phyloP scores from a whole-genome alignment of 2,329 filamentous ascomycete genomes.

The Pseudogymnoascus sp. region DNA sequence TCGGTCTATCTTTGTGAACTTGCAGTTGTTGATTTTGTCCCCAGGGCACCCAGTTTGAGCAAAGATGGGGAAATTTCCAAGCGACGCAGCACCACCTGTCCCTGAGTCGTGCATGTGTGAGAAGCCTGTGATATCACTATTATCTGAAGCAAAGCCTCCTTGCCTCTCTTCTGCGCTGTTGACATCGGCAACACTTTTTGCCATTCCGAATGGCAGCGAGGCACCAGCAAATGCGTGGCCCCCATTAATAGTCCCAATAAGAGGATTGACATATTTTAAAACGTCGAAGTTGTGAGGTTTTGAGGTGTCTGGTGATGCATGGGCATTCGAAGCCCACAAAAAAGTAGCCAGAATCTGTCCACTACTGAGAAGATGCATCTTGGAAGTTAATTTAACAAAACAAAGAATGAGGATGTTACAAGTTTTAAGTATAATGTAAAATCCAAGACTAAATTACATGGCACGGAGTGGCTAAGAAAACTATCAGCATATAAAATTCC shows the following conservation, averaged over 20 bases:
- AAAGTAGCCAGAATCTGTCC: neutral
- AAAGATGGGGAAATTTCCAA: slow-evolving; percentile 70
- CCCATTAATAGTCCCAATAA: slow-evolving; percentile 49
- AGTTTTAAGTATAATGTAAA: neutral
- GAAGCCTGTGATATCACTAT: slow-evolving; percentile 31
- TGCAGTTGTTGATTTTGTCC: slow-evolving; percentile 55
- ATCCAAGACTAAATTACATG: neutral
- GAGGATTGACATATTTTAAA: slow-evolving; percentile 40
- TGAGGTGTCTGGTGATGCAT: neutral
- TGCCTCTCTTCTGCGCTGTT: slow-evolving; percentile 43
- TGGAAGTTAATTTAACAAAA: neutral
- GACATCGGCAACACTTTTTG: slow-evolving; percentile 49
- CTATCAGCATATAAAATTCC: neutral
- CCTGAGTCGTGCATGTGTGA: slow-evolving; percentile 38
- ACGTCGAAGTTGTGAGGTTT: slow-evolving; percentile 25
- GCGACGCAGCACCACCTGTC: slow-evolving; percentile 46
- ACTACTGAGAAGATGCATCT: neutral
- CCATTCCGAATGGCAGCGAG: slow-evolving; percentile 42
- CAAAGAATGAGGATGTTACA: neutral
- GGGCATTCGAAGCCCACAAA: neutral
- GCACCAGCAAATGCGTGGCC: slow-evolving; percentile 52
- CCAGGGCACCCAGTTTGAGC: slow-evolving; percentile 54
- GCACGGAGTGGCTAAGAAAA: neutral
- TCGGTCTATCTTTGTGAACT: slow-evolving; percentile 47
- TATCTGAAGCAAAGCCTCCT: slow-evolving; percentile 46